Conservation (phyloP, 805 yeast genomes). For the Metschnikowia kunwiensis region DNA sequence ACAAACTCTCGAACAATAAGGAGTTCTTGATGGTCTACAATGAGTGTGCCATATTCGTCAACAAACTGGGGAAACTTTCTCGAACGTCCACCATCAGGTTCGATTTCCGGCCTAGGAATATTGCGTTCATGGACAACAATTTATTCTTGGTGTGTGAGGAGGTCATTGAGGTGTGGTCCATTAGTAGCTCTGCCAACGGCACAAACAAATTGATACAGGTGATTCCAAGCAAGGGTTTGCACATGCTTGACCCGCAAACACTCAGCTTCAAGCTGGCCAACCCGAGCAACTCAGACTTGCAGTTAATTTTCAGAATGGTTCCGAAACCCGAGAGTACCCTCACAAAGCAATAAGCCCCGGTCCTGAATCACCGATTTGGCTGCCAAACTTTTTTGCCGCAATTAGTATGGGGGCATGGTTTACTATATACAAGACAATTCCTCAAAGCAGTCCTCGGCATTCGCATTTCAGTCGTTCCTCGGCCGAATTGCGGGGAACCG, state of each 20-base stretch:
- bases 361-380: no score
- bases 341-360: no score
- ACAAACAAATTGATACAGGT: conserved; percentile 59
- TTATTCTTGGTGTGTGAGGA: conserved; percentile 56
- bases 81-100: conserved; percentile 43
- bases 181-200: conserved; percentile 45
- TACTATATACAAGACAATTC: not conserved
- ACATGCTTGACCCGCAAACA: conserved; percentile 22
- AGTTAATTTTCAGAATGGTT: conserved; percentile 42
- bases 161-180: conserved; percentile 65
- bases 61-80: conserved; percentile 54
- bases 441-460: conserved; percentile 1
- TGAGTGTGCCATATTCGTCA: conserved; percentile 64
- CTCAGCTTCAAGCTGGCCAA: conserved; percentile 52
- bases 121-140: conserved; percentile 34
- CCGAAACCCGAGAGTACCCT: conserved; percentile 1
- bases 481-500: conserved; percentile 9
- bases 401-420: no score
- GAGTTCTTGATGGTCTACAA: conserved; percentile 65
- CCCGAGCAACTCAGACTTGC: conserved; percentile 61
- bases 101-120: conserved; percentile 36
- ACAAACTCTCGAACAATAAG: conserved; percentile 50
- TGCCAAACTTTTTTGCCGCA: no score
- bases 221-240: conserved; percentile 65
- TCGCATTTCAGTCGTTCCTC: conserved; percentile 1